phyloP scores from a whole-genome alignment of 2,329 filamentous ascomycete species.

The Pestalotiopsis sp. region DNA sequence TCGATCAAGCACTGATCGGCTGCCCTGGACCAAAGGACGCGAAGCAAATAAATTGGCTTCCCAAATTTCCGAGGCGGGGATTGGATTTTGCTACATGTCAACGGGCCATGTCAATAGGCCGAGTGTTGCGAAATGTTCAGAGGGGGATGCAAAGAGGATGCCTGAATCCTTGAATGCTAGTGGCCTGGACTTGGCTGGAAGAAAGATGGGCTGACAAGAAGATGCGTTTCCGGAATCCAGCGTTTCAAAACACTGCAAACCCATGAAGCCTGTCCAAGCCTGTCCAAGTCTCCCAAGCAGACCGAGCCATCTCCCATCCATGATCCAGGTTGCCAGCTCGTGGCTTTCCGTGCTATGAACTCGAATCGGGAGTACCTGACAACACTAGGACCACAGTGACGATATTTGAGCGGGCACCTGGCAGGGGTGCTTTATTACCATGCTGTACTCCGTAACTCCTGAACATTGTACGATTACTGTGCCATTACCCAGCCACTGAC shows the following conservation, averaged over 20 bases:
- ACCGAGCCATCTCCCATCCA: background rate
- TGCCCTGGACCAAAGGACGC: background rate
- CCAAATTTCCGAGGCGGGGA: conserved; percentile 6
- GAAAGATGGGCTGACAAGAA: background rate
- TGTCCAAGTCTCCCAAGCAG: background rate
- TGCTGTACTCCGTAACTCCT: background rate
- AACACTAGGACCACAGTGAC: background rate
- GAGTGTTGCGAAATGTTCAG: background rate
- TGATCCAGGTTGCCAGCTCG: background rate
- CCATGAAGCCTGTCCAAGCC: background rate
- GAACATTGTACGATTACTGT: background rate
- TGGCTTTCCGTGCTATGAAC: background rate
- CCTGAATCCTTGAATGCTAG: background rate
- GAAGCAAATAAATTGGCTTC: conserved; percentile 9
- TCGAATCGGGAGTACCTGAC: background rate
- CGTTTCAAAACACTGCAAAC: conserved; percentile 1
- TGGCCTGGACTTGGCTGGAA: background rate
- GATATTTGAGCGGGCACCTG: background rate
- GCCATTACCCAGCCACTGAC: background rate
- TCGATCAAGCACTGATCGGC: conserved; percentile 3
- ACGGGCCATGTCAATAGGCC: background rate
- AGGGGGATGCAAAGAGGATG: background rate
- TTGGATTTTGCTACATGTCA: background rate
- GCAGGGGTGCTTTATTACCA: background rate
- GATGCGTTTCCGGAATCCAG: conserved; percentile 2